phyloP scores from a whole-genome alignment of 371 early-diverging fungal genomes.

The Mucor velutinosus region DNA sequence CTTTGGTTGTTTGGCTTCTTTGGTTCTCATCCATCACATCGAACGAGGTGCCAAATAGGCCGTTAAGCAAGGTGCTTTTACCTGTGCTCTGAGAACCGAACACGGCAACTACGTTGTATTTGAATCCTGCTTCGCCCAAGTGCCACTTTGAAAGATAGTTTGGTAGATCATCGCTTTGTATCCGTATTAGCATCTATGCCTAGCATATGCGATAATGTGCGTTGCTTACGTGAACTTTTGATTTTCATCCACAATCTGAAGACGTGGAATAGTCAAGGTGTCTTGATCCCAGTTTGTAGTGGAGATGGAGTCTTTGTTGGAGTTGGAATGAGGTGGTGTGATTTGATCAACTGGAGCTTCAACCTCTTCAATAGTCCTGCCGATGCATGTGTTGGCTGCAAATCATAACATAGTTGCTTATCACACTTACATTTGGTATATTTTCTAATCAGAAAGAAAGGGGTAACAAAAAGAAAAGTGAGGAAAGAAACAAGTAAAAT shows the following conservation, averaged over 20 bases:
- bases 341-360: not conserved
- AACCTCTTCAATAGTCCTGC: constrained; percentile 2
- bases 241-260: constrained; percentile 84
- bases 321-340: not conserved
- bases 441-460: not conserved
- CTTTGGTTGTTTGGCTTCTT: constrained; percentile 94
- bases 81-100: constrained; percentile 99
- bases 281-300: constrained; percentile 35
- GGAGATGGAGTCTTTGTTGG: constrained; percentile 3
- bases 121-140: constrained; percentile 85
- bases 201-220: not conserved
- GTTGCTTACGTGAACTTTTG: constrained; percentile 80
- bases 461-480: not conserved
- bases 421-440: not conserved
- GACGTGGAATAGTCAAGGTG: constrained; percentile 50
- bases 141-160: constrained; percentile 83
- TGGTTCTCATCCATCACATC: constrained; percentile 89
- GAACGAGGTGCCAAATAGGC: constrained; percentile 91
- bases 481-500: not conserved
- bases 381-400: not conserved
- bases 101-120: constrained; percentile 95
- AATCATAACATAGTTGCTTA: not conserved
- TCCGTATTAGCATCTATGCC: not conserved
- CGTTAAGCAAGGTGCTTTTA: constrained; percentile 96
- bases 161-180: constrained; percentile 60